These are phyloP conservation scores for Poterioochromonas sp. DNA, from an alignment of 352 stramenopile genomes.

Conservation along the genomic window DNA sequence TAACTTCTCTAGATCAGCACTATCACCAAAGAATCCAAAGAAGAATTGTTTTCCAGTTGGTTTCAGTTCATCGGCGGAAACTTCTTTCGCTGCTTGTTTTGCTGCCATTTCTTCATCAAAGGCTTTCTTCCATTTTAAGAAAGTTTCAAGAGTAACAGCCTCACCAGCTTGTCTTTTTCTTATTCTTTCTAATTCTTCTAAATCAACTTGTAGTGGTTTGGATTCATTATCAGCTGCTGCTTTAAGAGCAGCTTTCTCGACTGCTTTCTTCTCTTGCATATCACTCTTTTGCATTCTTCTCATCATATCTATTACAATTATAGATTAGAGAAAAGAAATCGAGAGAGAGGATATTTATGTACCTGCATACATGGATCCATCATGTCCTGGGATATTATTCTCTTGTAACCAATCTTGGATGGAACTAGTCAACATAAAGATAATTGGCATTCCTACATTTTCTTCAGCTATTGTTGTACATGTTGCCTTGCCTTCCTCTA, in stretches of 20 bases:
- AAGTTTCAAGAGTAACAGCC: slow-evolving; percentile 13
- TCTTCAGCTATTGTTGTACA: not conserved
- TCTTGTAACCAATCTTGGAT: slow-evolving; percentile 24
- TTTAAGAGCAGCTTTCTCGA: slow-evolving; percentile 28
- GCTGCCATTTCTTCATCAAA: slow-evolving; percentile 23
- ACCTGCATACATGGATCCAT: slow-evolving; percentile 33
- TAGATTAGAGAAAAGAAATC: not conserved
- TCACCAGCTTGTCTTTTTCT: slow-evolving; percentile 7
- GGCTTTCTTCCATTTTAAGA: slow-evolving; percentile 10
- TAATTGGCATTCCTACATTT: slow-evolving; percentile 21
- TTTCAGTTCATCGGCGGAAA: not conserved
- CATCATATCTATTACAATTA: slow-evolving; percentile 27
- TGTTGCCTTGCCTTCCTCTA: slow-evolving; percentile 8
- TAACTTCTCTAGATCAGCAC: not conserved
- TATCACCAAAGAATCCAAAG: not conserved
- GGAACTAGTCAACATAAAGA: not conserved
- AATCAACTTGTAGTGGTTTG: not conserved
- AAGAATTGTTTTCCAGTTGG: slow-evolving; percentile 6
- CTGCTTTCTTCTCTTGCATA: slow-evolving; percentile 1
- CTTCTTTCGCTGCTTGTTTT: not conserved
- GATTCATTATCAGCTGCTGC: slow-evolving; percentile 6
- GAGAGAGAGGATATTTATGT: not conserved
- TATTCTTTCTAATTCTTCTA: slow-evolving; percentile 28
- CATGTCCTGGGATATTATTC: slow-evolving; percentile 16
- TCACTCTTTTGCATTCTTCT: slow-evolving; percentile 19